These are phyloP conservation scores for Chlorella sp. DNA, from an alignment of 139 green algal species.

Conservation along the genomic window DNA sequence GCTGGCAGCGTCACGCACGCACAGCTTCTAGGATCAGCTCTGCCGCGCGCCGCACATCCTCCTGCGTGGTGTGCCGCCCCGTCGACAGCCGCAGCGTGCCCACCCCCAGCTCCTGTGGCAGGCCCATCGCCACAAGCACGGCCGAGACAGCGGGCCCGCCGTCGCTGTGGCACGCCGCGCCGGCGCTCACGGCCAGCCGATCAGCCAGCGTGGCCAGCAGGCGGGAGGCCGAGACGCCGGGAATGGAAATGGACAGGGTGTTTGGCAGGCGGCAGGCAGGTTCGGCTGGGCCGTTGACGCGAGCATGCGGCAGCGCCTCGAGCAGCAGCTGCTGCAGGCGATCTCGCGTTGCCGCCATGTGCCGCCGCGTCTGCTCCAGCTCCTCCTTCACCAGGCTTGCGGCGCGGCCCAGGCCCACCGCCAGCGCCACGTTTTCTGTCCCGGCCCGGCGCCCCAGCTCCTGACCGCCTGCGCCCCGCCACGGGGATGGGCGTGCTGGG, in stretches of 20 bases:
- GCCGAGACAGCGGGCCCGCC: conserved; percentile 18
- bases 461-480: conserved; percentile 46
- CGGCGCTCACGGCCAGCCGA: conserved; percentile 68
- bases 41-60: conserved; percentile 60
- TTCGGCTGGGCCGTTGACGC: conserved; percentile 65
- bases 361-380: conserved; percentile 8
- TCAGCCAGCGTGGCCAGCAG: conserved; percentile 53
- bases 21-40: conserved; percentile 41
- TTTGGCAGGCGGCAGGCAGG: conserved; percentile 64
- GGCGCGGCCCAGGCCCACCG: conserved; percentile 72
- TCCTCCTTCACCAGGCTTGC: conserved; percentile 59
- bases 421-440: conserved; percentile 78
- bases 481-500: background rate
- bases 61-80: conserved; percentile 65
- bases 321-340: conserved; percentile 47
- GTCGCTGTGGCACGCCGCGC: conserved; percentile 72
- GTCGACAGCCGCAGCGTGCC: conserved; percentile 76
- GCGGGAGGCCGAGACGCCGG: conserved; percentile 43
- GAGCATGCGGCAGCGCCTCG: conserved; percentile 36
- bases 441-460: conserved; percentile 58
- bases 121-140: conserved; percentile 38
- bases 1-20: too few species aligned
- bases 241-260: conserved; percentile 78
- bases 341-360: conserved; percentile 60
- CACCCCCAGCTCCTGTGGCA: conserved; percentile 53